phyloP scores from a whole-genome alignment of 129 eudicot species.

The Lactuca saligna region DNA sequence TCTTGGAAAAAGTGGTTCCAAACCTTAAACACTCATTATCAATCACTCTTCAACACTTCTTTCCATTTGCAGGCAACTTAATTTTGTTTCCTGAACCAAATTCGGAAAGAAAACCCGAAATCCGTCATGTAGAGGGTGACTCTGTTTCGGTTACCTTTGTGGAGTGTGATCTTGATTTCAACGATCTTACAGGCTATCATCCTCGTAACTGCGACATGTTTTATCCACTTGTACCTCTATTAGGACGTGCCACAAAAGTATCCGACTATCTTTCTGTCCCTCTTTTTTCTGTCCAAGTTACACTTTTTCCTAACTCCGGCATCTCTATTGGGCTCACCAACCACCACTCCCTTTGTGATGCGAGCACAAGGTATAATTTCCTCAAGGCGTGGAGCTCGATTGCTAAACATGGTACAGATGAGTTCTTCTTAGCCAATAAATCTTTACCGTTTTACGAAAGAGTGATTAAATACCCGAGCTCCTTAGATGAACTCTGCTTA shows the following conservation, averaged over 20 bases:
- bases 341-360: constrained; percentile 44
- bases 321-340: constrained; percentile 42
- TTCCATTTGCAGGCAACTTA: constrained; percentile 43
- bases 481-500: constrained; percentile 13
- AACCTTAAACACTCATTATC: constrained; percentile 43
- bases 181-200: constrained; percentile 36
- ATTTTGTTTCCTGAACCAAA: neutral
- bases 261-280: constrained; percentile 26
- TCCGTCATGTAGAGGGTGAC: constrained; percentile 46
- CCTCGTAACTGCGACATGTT: constrained; percentile 41
- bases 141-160: constrained; percentile 33
- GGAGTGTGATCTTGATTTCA: constrained; percentile 31
- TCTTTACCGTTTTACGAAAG: constrained; percentile 39
- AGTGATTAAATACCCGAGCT: constrained; percentile 23
- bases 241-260: constrained; percentile 7
- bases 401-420: constrained; percentile 21
- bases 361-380: constrained; percentile 22
- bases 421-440: neutral
- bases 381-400: constrained; percentile 46
- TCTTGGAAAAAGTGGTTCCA: constrained; percentile 32
- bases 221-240: constrained; percentile 29
- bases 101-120: constrained; percentile 6
- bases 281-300: constrained; percentile 38
- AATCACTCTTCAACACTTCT: constrained; percentile 42
- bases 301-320: constrained; percentile 44